Conservation (phyloP, 345 rosid species). For the Excoecaria agallocha region DNA sequence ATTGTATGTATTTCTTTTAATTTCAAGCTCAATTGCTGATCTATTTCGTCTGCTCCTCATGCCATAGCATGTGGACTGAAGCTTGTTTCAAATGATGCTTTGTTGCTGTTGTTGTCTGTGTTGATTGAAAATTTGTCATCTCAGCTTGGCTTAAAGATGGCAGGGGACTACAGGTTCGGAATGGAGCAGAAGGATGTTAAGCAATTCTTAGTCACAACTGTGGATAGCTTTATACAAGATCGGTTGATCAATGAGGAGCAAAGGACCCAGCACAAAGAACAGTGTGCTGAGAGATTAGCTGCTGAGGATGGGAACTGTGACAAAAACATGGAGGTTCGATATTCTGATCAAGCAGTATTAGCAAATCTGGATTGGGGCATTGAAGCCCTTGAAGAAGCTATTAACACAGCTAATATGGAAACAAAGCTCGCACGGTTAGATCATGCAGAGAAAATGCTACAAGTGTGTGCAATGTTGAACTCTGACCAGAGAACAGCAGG, state of each 20-base stretch:
- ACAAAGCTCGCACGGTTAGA: slow-evolving; percentile 56
- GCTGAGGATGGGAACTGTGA: slow-evolving; percentile 46
- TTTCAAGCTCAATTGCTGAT: background rate
- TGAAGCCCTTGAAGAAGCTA: slow-evolving; percentile 71
- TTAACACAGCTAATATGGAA: slow-evolving; percentile 51
- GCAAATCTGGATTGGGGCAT: slow-evolving; percentile 71
- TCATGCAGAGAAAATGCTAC: slow-evolving; percentile 67
- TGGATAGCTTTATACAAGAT: slow-evolving; percentile 46
- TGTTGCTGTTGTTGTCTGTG: background rate
- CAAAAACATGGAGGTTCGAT: slow-evolving; percentile 43
- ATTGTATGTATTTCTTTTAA: background rate
- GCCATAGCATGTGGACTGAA: background rate
- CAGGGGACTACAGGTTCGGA: slow-evolving; percentile 38
- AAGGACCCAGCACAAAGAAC: slow-evolving; percentile 56
- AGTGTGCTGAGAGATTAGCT: slow-evolving; percentile 63
- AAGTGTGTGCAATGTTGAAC: slow-evolving; percentile 60
- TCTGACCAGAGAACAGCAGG: slow-evolving; percentile 58
- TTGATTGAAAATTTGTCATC: background rate
- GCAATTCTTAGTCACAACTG: slow-evolving; percentile 34
- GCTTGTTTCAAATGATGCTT: background rate
- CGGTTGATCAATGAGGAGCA: slow-evolving; percentile 44
- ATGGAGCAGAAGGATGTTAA: slow-evolving; percentile 51
- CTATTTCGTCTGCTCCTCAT: background rate
- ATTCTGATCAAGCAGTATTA: slow-evolving; percentile 64
- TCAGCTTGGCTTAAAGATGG: slow-evolving; percentile 25